These are phyloP conservation scores for Pleurotus pulmonarius DNA, from an alignment of 768 basidiomycete genomes.

Conservation along the genomic window DNA sequence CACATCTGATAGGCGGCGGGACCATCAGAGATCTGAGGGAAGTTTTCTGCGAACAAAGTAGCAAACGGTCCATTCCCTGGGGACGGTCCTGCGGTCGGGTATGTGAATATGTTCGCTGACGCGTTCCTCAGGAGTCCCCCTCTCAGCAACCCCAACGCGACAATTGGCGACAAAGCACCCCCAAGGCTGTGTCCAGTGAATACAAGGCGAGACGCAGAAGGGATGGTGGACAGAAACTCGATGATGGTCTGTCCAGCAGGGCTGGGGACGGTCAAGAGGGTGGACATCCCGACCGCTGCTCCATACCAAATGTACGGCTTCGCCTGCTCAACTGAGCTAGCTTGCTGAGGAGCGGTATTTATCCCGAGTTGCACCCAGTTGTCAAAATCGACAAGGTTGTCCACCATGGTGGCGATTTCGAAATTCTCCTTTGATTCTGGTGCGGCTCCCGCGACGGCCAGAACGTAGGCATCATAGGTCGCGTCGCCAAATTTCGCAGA, in stretches of 20 bases:
- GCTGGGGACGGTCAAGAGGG: neutral
- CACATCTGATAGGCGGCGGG: neutral
- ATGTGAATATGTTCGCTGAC: neutral
- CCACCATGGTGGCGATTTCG: neutral
- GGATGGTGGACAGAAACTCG: neutral
- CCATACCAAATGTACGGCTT: neutral
- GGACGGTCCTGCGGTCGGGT: neutral
- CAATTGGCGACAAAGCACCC: neutral
- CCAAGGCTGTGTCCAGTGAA: slow-evolving; percentile 8
- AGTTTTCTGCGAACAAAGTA: neutral
- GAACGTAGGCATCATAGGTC: neutral
- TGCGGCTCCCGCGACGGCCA: neutral
- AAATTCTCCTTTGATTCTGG: neutral
- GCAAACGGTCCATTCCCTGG: neutral
- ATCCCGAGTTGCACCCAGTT: neutral
- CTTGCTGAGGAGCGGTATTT: neutral
- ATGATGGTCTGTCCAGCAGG: neutral
- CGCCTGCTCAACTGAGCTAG: neutral
- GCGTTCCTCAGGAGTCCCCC: neutral
- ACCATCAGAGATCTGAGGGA: neutral
- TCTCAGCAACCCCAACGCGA: neutral
- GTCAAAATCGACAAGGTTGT: neutral
- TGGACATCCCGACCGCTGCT: neutral
- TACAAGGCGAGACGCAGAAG: neutral
- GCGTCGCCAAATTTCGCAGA: neutral